phyloP scores from a whole-genome alignment of 192 early-diverging fungal genomes.

The Coemansia sp. region DNA sequence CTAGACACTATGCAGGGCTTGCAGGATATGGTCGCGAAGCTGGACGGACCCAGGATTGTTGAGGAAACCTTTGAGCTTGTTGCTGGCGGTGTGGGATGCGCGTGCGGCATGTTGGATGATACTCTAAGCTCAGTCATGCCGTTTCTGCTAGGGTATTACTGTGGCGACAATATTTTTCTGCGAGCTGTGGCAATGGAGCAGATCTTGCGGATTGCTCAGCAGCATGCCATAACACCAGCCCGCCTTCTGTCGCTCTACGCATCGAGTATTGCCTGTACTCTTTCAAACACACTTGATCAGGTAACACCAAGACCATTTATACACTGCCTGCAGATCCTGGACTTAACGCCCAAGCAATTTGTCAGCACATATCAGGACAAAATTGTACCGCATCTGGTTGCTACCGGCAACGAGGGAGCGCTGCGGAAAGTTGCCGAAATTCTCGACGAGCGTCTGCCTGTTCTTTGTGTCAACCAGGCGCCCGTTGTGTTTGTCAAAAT shows the following conservation, averaged over 20 bases:
- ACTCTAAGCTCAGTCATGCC: conserved; percentile 24
- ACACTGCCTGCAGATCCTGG: conserved; percentile 42
- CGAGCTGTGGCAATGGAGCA: conserved; percentile 53
- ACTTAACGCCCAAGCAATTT: conserved; percentile 24
- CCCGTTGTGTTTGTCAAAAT: conserved; percentile 46
- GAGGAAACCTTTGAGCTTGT: conserved; percentile 44
- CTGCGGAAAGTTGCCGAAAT: conserved; percentile 33
- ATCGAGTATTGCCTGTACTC: conserved; percentile 22
- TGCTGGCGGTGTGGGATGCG: conserved; percentile 40
- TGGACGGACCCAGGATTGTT: conserved; percentile 20
- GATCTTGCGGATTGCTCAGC: conserved; percentile 28
- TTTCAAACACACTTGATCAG: conserved; percentile 22
- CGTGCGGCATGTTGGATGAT: conserved; percentile 17
- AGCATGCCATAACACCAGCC: conserved; percentile 24
- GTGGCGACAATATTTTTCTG: conserved; percentile 39
- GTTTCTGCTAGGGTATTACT: conserved; percentile 37
- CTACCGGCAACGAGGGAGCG: conserved; percentile 24
- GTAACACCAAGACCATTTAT: conserved; percentile 21
- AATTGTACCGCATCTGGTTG: conserved; percentile 35
- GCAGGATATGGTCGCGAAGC: conserved; percentile 4
- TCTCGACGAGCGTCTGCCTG: conserved; percentile 31
- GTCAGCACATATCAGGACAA: conserved; percentile 22
- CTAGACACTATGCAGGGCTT: conserved; percentile 26
- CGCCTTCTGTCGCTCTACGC: conserved; percentile 26
- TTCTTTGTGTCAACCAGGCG: conserved; percentile 49